phyloP scores from a whole-genome alignment of 2,329 filamentous ascomycete species.

The Hymenoscyphus salicellus region DNA sequence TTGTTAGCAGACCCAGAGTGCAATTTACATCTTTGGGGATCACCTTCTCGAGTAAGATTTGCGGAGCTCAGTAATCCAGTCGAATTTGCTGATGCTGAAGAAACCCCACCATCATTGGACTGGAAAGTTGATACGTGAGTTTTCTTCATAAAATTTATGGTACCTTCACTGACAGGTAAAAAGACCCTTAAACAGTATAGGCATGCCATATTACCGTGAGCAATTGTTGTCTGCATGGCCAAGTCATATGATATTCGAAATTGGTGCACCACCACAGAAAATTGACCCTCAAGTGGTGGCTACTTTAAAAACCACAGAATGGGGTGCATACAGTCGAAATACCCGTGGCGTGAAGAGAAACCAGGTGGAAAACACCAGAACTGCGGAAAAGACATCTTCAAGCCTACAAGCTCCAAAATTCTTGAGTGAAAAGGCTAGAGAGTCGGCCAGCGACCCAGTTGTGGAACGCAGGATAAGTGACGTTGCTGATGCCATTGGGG shows the following conservation, averaged over 20 bases:
- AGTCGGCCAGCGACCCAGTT: conserved; percentile 50
- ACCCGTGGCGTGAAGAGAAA: conserved; percentile 72
- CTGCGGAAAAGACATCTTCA: conserved; percentile 57
- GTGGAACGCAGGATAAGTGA: conserved; percentile 48
- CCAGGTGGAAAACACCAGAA: conserved; percentile 75
- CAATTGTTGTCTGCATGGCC: conserved; percentile 86
- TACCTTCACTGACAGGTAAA: conserved; percentile 12
- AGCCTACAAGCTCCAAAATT: conserved; percentile 79
- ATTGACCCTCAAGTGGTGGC: conserved; percentile 69
- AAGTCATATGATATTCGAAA: conserved; percentile 75
- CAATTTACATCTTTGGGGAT: conserved; percentile 68
- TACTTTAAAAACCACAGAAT: conserved; percentile 67
- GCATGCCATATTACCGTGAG: conserved; percentile 92
- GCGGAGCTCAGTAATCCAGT: conserved; percentile 66
- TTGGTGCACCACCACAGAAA: conserved; percentile 76
- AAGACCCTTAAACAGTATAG: conserved; percentile 78
- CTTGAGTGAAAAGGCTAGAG: conserved; percentile 85
- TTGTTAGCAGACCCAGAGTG: conserved; percentile 64
- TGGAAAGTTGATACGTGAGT: conserved; percentile 67
- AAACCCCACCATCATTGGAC: conserved; percentile 50
- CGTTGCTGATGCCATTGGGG: conserved; percentile 62
- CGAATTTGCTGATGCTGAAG: conserved; percentile 60
- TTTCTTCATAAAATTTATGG: neutral
- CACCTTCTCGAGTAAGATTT: conserved; percentile 66
- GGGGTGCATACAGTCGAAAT: conserved; percentile 76